Percentiles rank a stretch among this genome's conserved stretches.
Conservation (phyloP, 1,139 yeast genomes). For the Yamadazyma atmosphaerica region DNA sequence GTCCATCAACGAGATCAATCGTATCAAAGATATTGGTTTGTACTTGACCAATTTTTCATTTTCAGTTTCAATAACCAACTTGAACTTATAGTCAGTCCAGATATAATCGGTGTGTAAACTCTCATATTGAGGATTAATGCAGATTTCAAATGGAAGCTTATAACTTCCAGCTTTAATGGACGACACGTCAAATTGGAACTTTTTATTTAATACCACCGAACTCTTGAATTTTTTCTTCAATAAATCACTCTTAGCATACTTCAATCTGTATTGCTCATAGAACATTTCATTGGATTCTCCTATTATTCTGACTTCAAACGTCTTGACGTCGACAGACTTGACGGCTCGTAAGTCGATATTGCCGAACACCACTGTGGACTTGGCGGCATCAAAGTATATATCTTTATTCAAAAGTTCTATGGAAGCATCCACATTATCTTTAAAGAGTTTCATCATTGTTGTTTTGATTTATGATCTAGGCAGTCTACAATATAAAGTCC, state of each 20-base stretch:
- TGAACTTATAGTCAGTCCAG: neutral
- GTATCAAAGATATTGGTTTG: neutral
- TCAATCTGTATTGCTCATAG: constrained; percentile 1
- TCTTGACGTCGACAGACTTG: neutral
- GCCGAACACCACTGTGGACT: constrained; percentile 6
- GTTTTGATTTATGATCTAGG: no score
- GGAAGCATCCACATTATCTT: constrained; percentile 1
- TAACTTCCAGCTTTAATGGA: neutral
- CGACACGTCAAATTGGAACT: neutral
- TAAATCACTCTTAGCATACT: neutral
- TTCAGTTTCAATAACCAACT: neutral
- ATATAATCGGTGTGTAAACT: neutral
- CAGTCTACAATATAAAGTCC: no score
- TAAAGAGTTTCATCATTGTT: constrained; percentile 2
- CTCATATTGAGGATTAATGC: constrained; percentile 1
- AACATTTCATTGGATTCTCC: constrained; percentile 2
- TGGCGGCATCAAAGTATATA: constrained; percentile 4
- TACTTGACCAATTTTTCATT: constrained; percentile 1
- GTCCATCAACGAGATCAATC: neutral
- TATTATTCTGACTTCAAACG: constrained; percentile 3
- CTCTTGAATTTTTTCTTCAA: neutral
- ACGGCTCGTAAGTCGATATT: neutral
- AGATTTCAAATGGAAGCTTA: constrained; percentile 6
- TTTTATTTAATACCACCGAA: neutral
- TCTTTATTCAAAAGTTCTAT: constrained; percentile 3